A percentile compares a stretch with the other conserved stretches of the same genome.
Conservation (phyloP, 2,329 filamentous ascomycete genomes). For the Microdochium trichocladiopsis region DNA sequence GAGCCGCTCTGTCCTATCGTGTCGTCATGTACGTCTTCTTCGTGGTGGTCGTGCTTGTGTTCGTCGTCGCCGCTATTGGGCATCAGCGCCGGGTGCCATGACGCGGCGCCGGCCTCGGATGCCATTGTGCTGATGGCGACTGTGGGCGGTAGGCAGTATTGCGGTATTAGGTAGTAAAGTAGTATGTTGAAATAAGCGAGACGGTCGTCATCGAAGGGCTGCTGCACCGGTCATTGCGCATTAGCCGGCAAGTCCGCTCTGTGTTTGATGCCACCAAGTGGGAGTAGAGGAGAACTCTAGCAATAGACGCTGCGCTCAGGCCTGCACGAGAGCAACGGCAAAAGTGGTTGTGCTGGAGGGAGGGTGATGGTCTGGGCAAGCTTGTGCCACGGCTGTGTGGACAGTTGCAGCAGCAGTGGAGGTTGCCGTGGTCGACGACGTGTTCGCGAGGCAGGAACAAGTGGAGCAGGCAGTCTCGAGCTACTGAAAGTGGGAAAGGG, state of each 20-base stretch:
- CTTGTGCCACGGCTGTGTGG: no score
- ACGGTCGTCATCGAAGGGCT: neutral
- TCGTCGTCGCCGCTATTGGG: conserved; percentile 26
- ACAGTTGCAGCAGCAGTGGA: no score
- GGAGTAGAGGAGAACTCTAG: no score
- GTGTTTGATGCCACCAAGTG: no score
- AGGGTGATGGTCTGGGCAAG: no score
- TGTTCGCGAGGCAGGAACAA: no score
- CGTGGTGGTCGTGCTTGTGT: conserved; percentile 6
- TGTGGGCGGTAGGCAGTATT: conserved; percentile 17
- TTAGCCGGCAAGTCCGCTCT: neutral
- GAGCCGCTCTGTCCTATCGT: conserved; percentile 5
- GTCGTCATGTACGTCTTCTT: conserved; percentile 8
- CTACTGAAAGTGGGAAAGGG: no score
- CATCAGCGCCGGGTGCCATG: conserved; percentile 46
- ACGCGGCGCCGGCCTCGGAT: conserved; percentile 20
- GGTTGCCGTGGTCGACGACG: no score
- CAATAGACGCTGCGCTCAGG: no score
- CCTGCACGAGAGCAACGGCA: no score
- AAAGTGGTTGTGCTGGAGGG: no score
- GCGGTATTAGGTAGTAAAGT: conserved; percentile 8
- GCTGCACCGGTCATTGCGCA: neutral
- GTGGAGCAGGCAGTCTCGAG: no score
- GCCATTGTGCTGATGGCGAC: conserved; percentile 10
- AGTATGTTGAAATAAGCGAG: conserved; percentile 7